Conservation (phyloP, 1,139 yeast genomes). For the Zygosaccharomyces pseudobailii region DNA sequence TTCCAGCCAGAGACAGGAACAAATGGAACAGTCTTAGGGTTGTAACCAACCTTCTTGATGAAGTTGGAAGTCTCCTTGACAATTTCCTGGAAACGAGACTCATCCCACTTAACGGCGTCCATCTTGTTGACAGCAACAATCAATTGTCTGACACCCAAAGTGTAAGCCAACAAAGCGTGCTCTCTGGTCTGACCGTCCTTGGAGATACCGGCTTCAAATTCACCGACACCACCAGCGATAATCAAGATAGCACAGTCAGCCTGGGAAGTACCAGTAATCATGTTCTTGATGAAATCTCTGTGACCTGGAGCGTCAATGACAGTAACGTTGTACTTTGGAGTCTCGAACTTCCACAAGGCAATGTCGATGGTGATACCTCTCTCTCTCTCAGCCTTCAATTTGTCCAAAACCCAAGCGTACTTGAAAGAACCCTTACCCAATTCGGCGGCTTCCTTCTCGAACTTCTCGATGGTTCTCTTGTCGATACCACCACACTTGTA, state of each 20-base stretch:
- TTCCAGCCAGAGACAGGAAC: slow-evolving; percentile 93
- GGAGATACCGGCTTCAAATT: slow-evolving; percentile 98
- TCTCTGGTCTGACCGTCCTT: slow-evolving; percentile 99
- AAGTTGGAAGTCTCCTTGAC: slow-evolving; percentile 80
- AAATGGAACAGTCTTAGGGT: slow-evolving; percentile 88
- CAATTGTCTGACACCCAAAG: slow-evolving; percentile 93
- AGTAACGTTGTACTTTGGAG: slow-evolving; percentile 89
- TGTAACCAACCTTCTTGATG: slow-evolving; percentile 91
- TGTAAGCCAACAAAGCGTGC: slow-evolving; percentile 95
- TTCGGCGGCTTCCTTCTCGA: slow-evolving; percentile 98
- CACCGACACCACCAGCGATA: slow-evolving; percentile 97
- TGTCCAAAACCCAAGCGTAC: slow-evolving; percentile 97
- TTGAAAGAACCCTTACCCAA: slow-evolving; percentile 98
- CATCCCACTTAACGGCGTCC: slow-evolving; percentile 87
- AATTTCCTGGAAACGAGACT: slow-evolving; percentile 75
- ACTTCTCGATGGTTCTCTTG: slow-evolving; percentile 98
- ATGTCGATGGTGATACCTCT: slow-evolving; percentile 96
- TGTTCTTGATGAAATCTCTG: slow-evolving; percentile 95
- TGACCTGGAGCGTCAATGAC: slow-evolving; percentile 95
- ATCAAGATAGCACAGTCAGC: slow-evolving; percentile 97
- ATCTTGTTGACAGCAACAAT: slow-evolving; percentile 91
- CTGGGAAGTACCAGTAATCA: slow-evolving; percentile 92
- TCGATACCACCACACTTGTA: slow-evolving; percentile 92
- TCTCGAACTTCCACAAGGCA: slow-evolving; percentile 94
- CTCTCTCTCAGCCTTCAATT: slow-evolving; percentile 94